phyloP scores from a whole-genome alignment of 2,329 filamentous ascomycete genomes.

The Aureobasidium sp. region DNA sequence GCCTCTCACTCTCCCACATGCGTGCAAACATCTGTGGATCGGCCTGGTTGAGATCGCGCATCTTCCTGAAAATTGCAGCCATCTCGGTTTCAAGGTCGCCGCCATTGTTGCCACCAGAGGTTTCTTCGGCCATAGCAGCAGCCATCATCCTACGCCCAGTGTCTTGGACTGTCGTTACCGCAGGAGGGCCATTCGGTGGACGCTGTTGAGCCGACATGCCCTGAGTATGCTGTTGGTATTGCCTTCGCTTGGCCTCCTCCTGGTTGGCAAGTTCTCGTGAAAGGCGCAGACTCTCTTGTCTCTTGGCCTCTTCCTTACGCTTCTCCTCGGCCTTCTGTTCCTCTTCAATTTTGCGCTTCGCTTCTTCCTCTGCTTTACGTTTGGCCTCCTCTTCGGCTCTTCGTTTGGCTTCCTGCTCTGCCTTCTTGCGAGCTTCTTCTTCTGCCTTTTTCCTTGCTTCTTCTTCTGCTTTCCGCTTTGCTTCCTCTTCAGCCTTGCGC shows the following conservation, averaged over 20 bases:
- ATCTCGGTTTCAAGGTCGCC: constrained; percentile 44
- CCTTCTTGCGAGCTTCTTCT: constrained; percentile 19
- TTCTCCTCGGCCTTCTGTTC: constrained; percentile 16
- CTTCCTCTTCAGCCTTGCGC: constrained; percentile 25
- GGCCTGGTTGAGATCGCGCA: constrained; percentile 49
- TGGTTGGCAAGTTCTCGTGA: neutral
- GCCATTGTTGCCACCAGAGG: neutral
- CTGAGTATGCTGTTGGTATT: neutral
- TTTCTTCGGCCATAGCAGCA: constrained; percentile 10
- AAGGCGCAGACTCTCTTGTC: neutral
- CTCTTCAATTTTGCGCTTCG: constrained; percentile 25
- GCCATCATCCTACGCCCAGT: constrained; percentile 4
- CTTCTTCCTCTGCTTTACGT: constrained; percentile 24
- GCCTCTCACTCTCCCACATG: constrained; percentile 50
- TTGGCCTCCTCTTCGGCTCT: constrained; percentile 22
- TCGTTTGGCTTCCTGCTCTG: constrained; percentile 22
- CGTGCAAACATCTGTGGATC: constrained; percentile 48
- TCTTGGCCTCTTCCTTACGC: neutral
- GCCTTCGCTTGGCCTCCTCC: constrained; percentile 3
- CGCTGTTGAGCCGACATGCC: neutral
- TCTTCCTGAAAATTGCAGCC: constrained; percentile 49
- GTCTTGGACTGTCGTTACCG: neutral
- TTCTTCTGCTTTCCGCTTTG: constrained; percentile 22
- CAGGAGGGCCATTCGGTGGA: neutral
- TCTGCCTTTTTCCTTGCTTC: constrained; percentile 24